Percentiles rank a stretch among this genome's conserved stretches.
These are phyloP conservation scores for Starmerella davenportii DNA, from an alignment of 805 yeast genomes.

Conservation along the genomic window DNA sequence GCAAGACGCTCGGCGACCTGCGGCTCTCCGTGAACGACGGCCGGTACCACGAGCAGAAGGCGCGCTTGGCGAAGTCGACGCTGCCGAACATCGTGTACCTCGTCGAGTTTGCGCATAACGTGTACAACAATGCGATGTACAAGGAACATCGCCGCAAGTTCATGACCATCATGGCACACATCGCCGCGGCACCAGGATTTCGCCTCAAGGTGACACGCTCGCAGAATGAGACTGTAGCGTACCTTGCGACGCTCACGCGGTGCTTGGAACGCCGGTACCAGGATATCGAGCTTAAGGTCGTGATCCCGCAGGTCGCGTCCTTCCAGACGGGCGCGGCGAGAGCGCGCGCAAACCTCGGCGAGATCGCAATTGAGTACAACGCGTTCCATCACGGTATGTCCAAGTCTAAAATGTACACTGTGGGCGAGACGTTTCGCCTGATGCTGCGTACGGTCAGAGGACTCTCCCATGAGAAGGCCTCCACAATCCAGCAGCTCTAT, in stretches of 20 bases:
- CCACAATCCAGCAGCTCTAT: slow-evolving; percentile 49
- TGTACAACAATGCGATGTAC: slow-evolving; percentile 13
- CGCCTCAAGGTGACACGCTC: slow-evolving; percentile 49
- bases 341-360: slow-evolving; percentile 19
- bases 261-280: slow-evolving; percentile 28
- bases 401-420: slow-evolving; percentile 51
- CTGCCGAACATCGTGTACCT: slow-evolving; percentile 52
- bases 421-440: slow-evolving; percentile 54
- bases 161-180: slow-evolving; percentile 57
- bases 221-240: slow-evolving; percentile 56
- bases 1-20: slow-evolving; percentile 79
- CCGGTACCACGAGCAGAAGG: slow-evolving; percentile 72
- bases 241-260: slow-evolving; percentile 33
- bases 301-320: slow-evolving; percentile 36
- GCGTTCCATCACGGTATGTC: slow-evolving; percentile 51
- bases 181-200: slow-evolving; percentile 48
- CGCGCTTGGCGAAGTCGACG: slow-evolving; percentile 52
- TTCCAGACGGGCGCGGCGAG: slow-evolving; percentile 29
- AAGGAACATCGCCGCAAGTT: slow-evolving; percentile 34
- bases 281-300: slow-evolving; percentile 23
- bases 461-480: slow-evolving; percentile 68
- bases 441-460: slow-evolving; percentile 72
- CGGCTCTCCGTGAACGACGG: slow-evolving; percentile 73
- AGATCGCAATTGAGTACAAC: slow-evolving; percentile 23
- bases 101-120: slow-evolving; percentile 40